Evolutionary conservation across 2,329 filamentous ascomycete species (phyloP).

Genomic region (Akanthomyces uredinophilus): DNA sequence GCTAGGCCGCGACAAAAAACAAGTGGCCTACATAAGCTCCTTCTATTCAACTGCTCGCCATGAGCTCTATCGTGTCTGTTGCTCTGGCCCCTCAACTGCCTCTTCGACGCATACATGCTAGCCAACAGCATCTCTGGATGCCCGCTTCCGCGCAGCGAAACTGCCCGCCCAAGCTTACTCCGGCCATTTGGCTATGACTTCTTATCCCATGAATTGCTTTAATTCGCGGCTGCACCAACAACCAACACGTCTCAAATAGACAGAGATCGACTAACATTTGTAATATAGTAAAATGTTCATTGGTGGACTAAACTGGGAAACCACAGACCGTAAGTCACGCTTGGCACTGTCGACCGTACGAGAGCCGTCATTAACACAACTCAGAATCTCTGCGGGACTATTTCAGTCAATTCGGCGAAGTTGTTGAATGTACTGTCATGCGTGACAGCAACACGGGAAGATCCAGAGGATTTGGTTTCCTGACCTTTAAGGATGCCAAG

Average conservation of each 20-base stretch:
- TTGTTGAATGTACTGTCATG: slow-evolving; percentile 99
- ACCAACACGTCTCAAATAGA: not conserved
- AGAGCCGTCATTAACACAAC: not conserved
- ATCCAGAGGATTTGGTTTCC: slow-evolving; percentile 92
- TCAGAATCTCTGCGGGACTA: slow-evolving; percentile 94
- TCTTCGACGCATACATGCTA: not conserved
- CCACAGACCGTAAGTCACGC: slow-evolving; percentile 77
- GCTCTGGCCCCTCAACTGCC: not conserved
- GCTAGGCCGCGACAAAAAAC: not conserved
- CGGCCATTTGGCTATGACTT: not conserved
- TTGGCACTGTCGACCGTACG: not conserved
- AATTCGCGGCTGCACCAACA: not conserved
- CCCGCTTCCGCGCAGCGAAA: not conserved
- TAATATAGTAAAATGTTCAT: slow-evolving; percentile 93
- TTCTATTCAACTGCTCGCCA: not conserved
- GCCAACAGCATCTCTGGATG: not conserved
- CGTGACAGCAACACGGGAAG: slow-evolving; percentile 88
- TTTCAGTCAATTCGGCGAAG: slow-evolving; percentile 96
- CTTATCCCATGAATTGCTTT: not conserved
- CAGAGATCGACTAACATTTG: not conserved
- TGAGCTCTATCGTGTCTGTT: not conserved
- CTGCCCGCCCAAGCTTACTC: not conserved
- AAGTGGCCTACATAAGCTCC: not conserved
- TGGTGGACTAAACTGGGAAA: slow-evolving; percentile 97
- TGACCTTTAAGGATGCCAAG: slow-evolving; percentile 96